phyloP scores from a whole-genome alignment of 164 flowering plant genomes.

The Berberis vulgaris region DNA sequence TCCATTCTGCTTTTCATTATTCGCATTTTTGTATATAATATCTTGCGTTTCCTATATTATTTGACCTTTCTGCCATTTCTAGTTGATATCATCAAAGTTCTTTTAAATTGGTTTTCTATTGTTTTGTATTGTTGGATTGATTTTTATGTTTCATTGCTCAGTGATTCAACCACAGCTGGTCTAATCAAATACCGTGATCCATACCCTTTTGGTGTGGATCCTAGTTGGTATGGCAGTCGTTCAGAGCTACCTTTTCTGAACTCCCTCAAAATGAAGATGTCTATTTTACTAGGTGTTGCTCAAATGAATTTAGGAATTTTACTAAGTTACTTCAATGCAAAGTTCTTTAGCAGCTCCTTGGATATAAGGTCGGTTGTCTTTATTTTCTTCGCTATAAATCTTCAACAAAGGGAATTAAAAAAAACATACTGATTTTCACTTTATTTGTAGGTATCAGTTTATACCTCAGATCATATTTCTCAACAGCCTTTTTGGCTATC shows the following conservation, averaged over 20 bases:
- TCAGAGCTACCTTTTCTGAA: slow-evolving; percentile 85
- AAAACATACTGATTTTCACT: slow-evolving; percentile 9
- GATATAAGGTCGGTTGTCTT: slow-evolving; percentile 56
- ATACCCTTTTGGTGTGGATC: slow-evolving; percentile 92
- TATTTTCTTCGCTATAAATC: neutral
- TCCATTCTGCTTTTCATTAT: too few species aligned
- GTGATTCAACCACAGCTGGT: slow-evolving; percentile 62
- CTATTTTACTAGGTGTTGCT: slow-evolving; percentile 68
- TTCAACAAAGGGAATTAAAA: neutral
- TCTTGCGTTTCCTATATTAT: slow-evolving; percentile 25
- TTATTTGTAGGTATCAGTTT: slow-evolving; percentile 70
- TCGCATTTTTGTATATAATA: too few species aligned
- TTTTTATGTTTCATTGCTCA: slow-evolving; percentile 19
- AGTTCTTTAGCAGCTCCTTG: slow-evolving; percentile 55
- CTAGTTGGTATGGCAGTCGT: slow-evolving; percentile 98
- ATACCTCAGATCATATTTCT: slow-evolving; percentile 91
- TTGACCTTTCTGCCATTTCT: neutral
- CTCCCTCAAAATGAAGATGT: slow-evolving; percentile 97
- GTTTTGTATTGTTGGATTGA: neutral
- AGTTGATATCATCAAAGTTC: neutral
- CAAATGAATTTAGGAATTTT: slow-evolving; percentile 87
- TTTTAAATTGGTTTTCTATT: neutral
- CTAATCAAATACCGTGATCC: slow-evolving; percentile 64
- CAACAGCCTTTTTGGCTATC: slow-evolving; percentile 93
- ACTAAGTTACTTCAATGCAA: slow-evolving; percentile 85